Conservation (phyloP, 164 flowering plant genomes). For the Macadamia tetraphylla region DNA sequence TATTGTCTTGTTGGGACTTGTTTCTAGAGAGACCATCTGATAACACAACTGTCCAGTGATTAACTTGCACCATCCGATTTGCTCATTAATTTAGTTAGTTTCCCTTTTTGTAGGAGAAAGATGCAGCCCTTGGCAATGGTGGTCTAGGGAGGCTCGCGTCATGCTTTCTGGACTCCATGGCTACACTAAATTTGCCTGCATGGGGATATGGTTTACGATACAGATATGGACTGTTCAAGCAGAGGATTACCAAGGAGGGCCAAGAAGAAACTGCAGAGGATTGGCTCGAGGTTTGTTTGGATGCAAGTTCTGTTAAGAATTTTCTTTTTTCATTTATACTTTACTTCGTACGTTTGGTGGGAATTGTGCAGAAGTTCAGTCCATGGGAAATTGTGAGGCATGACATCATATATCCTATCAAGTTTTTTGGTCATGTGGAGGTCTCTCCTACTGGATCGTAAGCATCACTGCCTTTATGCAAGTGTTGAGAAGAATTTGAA, state of each 20-base stretch:
- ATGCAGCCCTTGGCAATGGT: slow-evolving; percentile 98
- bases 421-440: slow-evolving; percentile 86
- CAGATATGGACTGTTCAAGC: slow-evolving; percentile 93
- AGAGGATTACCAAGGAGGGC: slow-evolving; percentile 66
- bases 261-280: slow-evolving; percentile 94
- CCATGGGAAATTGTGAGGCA: slow-evolving; percentile 98
- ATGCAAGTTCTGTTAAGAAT: not conserved
- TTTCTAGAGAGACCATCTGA: not conserved
- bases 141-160: slow-evolving; percentile 99
- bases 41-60: too few species aligned
- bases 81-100: not conserved
- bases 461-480: slow-evolving; percentile 25
- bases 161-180: slow-evolving; percentile 95
- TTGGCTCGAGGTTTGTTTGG: slow-evolving; percentile 85
- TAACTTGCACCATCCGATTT: not conserved
- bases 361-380: slow-evolving; percentile 77
- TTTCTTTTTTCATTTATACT: not conserved
- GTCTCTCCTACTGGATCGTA: slow-evolving; percentile 70
- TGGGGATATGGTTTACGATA: slow-evolving; percentile 99
- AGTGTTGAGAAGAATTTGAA: not conserved
- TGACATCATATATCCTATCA: slow-evolving; percentile 75
- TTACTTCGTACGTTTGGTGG: slow-evolving; percentile 1
- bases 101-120: slow-evolving; percentile 64
- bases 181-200: slow-evolving; percentile 90
- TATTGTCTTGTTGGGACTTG: not conserved